Base-by-base conservation (phyloP, 2,329 filamentous ascomycete species). In the Diatrype stigma region DNA sequence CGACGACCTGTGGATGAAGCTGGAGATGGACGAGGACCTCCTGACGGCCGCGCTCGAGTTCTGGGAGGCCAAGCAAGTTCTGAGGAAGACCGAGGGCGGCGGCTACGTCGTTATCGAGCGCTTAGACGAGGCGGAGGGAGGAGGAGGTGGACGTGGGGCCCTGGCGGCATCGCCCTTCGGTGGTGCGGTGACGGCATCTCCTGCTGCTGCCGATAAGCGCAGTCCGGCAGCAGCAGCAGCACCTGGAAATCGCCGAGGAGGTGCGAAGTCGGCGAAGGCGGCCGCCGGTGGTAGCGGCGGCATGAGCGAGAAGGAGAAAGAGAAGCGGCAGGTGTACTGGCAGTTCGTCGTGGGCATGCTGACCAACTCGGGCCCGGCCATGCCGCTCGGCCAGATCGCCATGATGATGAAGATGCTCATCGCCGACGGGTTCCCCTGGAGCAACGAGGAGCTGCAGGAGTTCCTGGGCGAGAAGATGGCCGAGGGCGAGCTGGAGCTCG, bases 401-500 rank as follows among this genome's bases (percentile, higher is more conserved):
- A 96, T 92, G 86, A 96, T 97, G 90, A 79, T 99, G 78, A 90
- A 90, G 71, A 93, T 97, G 80, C 80, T 93, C 52, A 84, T 96
- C 48, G 82, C 89, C 0, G 90, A 90, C 12, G 92, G 91, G 2
- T 96, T 96, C 65, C 83, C 89, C 0, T 96, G 90, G 79, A 90
- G 87, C 55, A 89, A 89, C 63, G 92, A 96, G 65, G 92, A 97
- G 71, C 72, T 97, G 55, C 82, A 85, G 61, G 88, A 87, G 67
- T 88, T 96, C 66, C 70, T 97, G 51, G 81, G 74, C 8, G 83
- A 87, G 53, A 92, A 96, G 81, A 85, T 93, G n/a, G 74, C 76
- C 6, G 82, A 80, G 40, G 85, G 84, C 28, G 82, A 83, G 60
- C 70, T 95, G 63, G 87, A 91, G 69, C 77, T 85, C 62, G 76